These are phyloP conservation scores for Xylariaceae sp. DNA, from an alignment of 2,329 filamentous ascomycete species.

Conservation along the genomic window DNA sequence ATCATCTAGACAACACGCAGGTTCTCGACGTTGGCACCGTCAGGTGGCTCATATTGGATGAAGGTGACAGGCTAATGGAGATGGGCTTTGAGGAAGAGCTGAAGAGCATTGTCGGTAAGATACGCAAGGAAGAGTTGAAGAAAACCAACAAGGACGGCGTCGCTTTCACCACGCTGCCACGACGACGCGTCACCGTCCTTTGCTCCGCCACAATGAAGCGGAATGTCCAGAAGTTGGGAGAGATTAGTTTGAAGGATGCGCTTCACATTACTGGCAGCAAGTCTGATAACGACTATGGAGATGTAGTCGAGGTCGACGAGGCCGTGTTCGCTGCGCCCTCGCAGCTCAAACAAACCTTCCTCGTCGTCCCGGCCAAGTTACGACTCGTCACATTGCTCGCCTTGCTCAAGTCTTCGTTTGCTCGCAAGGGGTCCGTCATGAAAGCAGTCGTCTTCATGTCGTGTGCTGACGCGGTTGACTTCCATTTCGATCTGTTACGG, in stretches of 20 bases:
- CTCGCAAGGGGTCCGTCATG: conserved; percentile 84
- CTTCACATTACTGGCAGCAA: conserved; percentile 72
- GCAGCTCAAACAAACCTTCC: conserved; percentile 88
- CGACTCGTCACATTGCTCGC: conserved; percentile 83
- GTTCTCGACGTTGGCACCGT: conserved; percentile 83
- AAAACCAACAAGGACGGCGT: conserved; percentile 55
- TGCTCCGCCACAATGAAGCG: conserved; percentile 98
- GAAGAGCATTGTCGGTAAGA: conserved; percentile 74
- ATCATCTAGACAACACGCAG: conserved; percentile 90
- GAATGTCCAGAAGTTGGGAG: conserved; percentile 87
- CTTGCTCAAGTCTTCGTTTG: conserved; percentile 80
- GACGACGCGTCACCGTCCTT: conserved; percentile 75
- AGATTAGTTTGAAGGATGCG: conserved; percentile 92
- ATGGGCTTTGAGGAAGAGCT: conserved; percentile 94
- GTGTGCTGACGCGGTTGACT: conserved; percentile 94
- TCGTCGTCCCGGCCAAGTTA: conserved; percentile 82
- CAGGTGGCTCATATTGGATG: conserved; percentile 89
- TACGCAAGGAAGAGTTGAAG: conserved; percentile 60
- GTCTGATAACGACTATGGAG: conserved; percentile 43
- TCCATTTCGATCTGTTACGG: conserved; percentile 82
- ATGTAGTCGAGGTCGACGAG: conserved; percentile 44
- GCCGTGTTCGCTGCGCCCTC: conserved; percentile 73
- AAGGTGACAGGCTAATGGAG: conserved; percentile 98
- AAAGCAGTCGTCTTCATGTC: conserved; percentile 97
- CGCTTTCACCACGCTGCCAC: conserved; percentile 60